Conservation (phyloP, 106 monocot genomes). For the Agapanthus africanus region DNA sequence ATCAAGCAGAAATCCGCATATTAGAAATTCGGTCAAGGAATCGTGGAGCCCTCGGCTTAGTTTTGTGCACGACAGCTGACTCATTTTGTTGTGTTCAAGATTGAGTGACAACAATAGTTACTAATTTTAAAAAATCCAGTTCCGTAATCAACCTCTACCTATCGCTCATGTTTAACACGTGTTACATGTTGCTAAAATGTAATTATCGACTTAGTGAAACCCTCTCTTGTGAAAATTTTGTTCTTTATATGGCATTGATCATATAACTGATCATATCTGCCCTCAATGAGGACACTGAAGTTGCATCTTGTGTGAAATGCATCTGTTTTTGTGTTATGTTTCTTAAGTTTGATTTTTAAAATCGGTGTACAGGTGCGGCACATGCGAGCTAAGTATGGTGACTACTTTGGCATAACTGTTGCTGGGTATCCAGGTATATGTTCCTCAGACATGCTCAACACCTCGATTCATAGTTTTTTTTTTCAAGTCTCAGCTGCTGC, state of each 20-base stretch:
- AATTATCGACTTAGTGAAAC: too few relatives aligned
- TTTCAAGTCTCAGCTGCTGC: neutral
- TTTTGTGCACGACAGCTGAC: too few relatives aligned
- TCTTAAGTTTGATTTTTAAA: neutral
- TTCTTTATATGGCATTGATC: too few relatives aligned
- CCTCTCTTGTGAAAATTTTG: too few relatives aligned
- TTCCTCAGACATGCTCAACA: slow-evolving; percentile 1
- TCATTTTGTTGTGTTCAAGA: neutral
- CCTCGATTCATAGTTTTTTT: neutral
- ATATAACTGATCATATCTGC: too few relatives aligned
- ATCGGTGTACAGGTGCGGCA: slow-evolving; percentile 56
- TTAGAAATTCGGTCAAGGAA: neutral
- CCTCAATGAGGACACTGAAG: too few relatives aligned
- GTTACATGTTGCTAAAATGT: too few relatives aligned
- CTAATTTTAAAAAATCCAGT: neutral
- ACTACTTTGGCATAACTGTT: slow-evolving; percentile 91
- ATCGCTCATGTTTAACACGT: too few relatives aligned
- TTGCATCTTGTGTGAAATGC: neutral
- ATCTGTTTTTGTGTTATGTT: neutral
- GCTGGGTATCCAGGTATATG: slow-evolving; percentile 86
- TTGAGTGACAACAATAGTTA: neutral
- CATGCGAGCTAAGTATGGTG: slow-evolving; percentile 71
- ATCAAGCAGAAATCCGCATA: neutral
- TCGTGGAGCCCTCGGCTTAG: neutral
- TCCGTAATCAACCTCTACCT: too few relatives aligned